phyloP scores from a whole-genome alignment of 2,329 filamentous ascomycete species.

The Neofusicoccum ribis region DNA sequence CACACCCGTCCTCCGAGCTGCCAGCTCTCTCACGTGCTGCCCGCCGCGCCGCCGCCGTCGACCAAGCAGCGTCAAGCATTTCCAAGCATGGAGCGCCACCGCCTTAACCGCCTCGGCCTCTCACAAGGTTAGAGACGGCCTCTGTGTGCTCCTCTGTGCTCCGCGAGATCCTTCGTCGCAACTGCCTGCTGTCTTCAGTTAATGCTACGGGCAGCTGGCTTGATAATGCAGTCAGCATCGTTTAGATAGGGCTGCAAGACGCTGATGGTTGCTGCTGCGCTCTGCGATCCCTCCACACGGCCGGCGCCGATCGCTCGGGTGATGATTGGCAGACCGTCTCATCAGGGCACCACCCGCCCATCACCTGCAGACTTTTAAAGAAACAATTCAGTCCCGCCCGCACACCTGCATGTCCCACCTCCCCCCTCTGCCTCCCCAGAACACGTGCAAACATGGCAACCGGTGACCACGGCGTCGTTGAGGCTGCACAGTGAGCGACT shows the following conservation, averaged over 20 bases:
- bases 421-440: too few species aligned
- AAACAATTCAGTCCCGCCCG: neutral
- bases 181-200: neutral
- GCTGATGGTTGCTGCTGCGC: neutral
- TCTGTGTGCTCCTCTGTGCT: neutral
- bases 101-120: neutral
- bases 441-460: slow-evolving; percentile 4
- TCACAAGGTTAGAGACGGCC: neutral
- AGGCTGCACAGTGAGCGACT: slow-evolving; percentile 2
- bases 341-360: neutral
- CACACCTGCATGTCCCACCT: neutral
- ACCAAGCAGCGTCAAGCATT: slow-evolving; percentile 14
- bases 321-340: slow-evolving; percentile 9
- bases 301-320: slow-evolving; percentile 13
- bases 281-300: neutral
- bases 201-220: neutral
- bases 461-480: slow-evolving; percentile 17
- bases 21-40: neutral
- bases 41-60: neutral
- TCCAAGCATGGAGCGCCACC: neutral
- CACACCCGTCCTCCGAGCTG: neutral
- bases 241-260: neutral
- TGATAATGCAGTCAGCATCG: neutral
- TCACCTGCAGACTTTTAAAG: neutral
- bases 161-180: neutral